Conservation (phyloP, 2,329 filamentous ascomycete species). For the Colletotrichum sp. region DNA sequence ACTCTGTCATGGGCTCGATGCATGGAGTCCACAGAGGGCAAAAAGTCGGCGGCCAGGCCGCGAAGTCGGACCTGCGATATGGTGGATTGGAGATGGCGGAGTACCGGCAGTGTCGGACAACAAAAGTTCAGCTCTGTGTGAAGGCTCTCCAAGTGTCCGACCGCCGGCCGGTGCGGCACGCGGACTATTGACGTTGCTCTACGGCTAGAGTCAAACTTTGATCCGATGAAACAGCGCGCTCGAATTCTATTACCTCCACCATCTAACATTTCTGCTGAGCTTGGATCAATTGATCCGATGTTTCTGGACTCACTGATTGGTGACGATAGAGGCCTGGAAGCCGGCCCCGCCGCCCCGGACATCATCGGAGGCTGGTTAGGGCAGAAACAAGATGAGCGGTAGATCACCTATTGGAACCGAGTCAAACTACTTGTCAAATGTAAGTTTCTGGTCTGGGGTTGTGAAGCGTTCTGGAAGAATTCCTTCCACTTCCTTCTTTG, state of each 20-base stretch:
- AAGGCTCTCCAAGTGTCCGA: background rate
- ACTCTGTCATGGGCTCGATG: background rate
- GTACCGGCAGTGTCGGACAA: background rate
- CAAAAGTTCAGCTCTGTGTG: background rate
- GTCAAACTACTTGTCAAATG: background rate
- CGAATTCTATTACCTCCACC: background rate
- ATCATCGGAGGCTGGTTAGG: background rate
- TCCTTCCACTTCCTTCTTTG: background rate
- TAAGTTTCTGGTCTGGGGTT: background rate
- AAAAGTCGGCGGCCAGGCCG: background rate
- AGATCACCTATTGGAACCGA: background rate
- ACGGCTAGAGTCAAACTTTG: conserved; percentile 5
- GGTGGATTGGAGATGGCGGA: background rate
- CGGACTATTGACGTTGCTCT: background rate
- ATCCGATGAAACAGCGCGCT: background rate
- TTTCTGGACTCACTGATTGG: background rate
- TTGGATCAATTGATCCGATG: background rate
- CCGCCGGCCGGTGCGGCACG: background rate
- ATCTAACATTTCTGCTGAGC: background rate
- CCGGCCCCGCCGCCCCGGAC: background rate
- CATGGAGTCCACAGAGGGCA: background rate
- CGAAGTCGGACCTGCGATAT: background rate
- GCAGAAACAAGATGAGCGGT: background rate
- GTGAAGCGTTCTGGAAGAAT: background rate
- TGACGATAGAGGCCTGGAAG: background rate